Evolutionary conservation across 2,329 filamentous ascomycete species (phyloP).

Genomic region (Colletotrichum aenigma): DNA sequence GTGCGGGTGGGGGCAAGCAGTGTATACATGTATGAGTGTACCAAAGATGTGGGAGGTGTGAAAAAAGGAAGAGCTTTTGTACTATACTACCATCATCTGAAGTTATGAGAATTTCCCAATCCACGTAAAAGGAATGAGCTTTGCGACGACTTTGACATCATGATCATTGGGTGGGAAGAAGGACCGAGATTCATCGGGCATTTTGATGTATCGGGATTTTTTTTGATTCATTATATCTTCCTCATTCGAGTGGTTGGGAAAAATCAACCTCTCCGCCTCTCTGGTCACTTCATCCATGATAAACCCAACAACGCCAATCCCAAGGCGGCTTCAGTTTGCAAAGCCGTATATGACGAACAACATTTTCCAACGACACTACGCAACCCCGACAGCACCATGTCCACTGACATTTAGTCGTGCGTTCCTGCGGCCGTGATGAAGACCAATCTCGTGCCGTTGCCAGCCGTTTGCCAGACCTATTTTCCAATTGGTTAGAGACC

Average conservation of each 20-base stretch:
- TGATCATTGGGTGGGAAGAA: not conserved
- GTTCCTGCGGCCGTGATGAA: constrained; percentile 59
- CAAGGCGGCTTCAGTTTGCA: not conserved
- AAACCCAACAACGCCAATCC: not conserved
- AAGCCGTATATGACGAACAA: not conserved
- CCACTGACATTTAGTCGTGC: not conserved
- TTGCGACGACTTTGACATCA: not conserved
- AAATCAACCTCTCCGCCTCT: not conserved
- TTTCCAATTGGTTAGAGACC: constrained; percentile 38
- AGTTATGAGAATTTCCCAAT: not conserved
- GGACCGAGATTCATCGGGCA: not conserved
- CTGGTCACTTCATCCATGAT: not conserved
- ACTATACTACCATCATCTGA: constrained; percentile 14
- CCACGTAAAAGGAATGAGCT: not conserved
- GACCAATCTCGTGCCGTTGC: constrained; percentile 71
- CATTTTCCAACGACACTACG: not conserved
- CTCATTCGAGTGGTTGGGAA: not conserved
- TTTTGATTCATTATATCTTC: not conserved
- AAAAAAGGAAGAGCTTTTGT: not conserved
- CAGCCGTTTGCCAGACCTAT: constrained; percentile 80
- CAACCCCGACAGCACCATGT: not conserved
- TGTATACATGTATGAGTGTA: constrained; percentile 13
- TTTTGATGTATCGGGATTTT: too few relatives aligned
- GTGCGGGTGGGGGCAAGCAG: not conserved
- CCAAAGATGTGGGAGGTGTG: constrained; percentile 2